Percentiles rank a stretch among this genome's conserved stretches.
Evolutionary conservation across 768 basidiomycete genomes (phyloP).

Genomic region (Fomitopsis pulvina): DNA sequence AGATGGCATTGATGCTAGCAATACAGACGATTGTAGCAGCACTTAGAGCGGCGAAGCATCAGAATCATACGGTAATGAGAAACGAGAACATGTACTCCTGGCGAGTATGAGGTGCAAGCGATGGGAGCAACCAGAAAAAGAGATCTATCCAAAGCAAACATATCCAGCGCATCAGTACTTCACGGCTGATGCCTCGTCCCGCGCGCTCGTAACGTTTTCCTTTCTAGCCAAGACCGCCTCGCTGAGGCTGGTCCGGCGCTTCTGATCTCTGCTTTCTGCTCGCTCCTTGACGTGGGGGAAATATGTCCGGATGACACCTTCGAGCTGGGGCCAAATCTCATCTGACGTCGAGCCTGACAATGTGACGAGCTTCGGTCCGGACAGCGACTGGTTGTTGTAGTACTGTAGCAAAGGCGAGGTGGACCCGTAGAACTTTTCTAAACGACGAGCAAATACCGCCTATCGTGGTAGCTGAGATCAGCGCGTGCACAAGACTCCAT

Average conservation of each 20-base stretch:
- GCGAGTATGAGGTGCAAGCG: no score
- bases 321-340: conserved; percentile 86
- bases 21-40: background rate
- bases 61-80: background rate
- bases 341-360: conserved; percentile 73
- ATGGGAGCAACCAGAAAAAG: background rate
- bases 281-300: conserved; percentile 59
- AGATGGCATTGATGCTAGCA: background rate
- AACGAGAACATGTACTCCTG: no score
- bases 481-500: background rate
- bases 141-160: background rate
- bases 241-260: conserved; percentile 45
- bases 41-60: background rate
- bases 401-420: conserved; percentile 80
- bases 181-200: conserved; percentile 1
- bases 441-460: conserved; percentile 74
- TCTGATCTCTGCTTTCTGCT: conserved; percentile 30
- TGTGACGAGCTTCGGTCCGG: conserved; percentile 43
- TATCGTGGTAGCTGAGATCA: conserved; percentile 22
- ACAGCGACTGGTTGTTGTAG: conserved; percentile 38
- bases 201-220: background rate
- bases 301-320: conserved; percentile 45
- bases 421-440: conserved; percentile 69
- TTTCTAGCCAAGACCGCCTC: conserved; percentile 41
- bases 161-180: background rate